phyloP scores from a whole-genome alignment of 1,139 yeast species.

The Hansenula lynferdii region DNA sequence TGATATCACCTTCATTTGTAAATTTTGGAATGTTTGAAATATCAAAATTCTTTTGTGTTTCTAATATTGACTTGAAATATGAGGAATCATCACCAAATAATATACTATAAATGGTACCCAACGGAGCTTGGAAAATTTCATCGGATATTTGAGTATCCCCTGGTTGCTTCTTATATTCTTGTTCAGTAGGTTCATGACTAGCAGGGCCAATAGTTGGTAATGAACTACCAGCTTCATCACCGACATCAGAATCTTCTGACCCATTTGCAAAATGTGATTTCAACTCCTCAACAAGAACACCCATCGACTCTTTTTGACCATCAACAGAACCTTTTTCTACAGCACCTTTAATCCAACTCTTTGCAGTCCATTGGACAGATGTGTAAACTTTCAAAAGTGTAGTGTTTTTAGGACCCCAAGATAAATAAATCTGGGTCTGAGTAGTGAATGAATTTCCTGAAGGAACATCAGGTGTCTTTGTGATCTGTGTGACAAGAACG shows the following conservation, averaged over 20 bases:
- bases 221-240: constrained; percentile 14
- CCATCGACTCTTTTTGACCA: constrained; percentile 57
- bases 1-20: constrained; percentile 25
- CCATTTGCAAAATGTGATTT: constrained; percentile 19
- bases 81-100: constrained; percentile 72
- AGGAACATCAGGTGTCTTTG: constrained; percentile 93
- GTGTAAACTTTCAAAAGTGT: constrained; percentile 67
- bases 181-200: constrained; percentile 49
- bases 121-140: constrained; percentile 64
- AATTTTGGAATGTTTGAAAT: constrained; percentile 55
- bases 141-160: constrained; percentile 62
- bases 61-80: constrained; percentile 49
- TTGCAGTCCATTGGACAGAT: constrained; percentile 74
- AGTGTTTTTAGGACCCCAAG: constrained; percentile 71
- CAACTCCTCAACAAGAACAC: constrained; percentile 38
- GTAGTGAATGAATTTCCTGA: constrained; percentile 80
- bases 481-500: constrained; percentile 59
- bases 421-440: constrained; percentile 49
- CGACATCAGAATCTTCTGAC: constrained; percentile 17
- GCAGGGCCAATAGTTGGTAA: constrained; percentile 48
- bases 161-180: constrained; percentile 45
- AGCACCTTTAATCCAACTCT: constrained; percentile 42
- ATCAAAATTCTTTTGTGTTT: constrained; percentile 69
- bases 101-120: constrained; percentile 69
- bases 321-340: constrained; percentile 61